Percentiles rank a stretch among this genome's conserved stretches.
Conservation (phyloP, 345 rosid genomes). For the Gossypium stocksii region DNA sequence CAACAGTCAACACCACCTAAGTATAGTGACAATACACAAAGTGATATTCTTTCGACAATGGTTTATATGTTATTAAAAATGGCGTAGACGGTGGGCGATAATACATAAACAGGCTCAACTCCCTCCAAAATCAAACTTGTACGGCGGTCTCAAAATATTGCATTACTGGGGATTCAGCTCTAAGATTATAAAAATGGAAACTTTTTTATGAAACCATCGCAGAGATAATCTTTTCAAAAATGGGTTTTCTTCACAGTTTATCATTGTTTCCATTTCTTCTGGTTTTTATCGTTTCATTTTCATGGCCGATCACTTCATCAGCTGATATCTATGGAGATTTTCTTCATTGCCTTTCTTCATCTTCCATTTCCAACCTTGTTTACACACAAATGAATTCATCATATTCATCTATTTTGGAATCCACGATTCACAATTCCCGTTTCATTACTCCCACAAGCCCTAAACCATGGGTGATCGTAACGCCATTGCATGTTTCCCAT, state of each 20-base stretch:
- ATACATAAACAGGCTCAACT: background rate
- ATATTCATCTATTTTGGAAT: conserved; percentile 3
- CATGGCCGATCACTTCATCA: background rate
- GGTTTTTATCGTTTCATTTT: background rate
- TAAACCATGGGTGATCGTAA: background rate
- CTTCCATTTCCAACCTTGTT: conserved; percentile 3
- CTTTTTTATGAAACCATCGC: background rate
- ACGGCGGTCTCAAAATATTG: too few species aligned
- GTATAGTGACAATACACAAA: too few species aligned
- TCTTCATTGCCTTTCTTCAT: background rate
- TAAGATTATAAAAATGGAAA: background rate
- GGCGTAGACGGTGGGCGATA: too few species aligned
- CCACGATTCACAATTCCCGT: background rate
- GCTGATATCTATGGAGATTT: background rate
- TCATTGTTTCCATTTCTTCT: background rate
- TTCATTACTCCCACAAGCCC: background rate
- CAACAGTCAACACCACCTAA: too few species aligned
- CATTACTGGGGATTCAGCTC: too few species aligned
- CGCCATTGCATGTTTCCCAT: background rate
- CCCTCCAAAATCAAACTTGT: background rate
- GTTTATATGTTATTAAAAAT: too few species aligned
- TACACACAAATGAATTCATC: background rate
- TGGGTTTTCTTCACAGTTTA: background rate
- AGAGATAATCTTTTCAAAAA: background rate
- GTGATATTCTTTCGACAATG: too few species aligned